Percentiles rank a stretch among this genome's conserved stretches.
Conservation (phyloP, 768 basidiomycete species). For the Pleurotus tuber-regium region DNA sequence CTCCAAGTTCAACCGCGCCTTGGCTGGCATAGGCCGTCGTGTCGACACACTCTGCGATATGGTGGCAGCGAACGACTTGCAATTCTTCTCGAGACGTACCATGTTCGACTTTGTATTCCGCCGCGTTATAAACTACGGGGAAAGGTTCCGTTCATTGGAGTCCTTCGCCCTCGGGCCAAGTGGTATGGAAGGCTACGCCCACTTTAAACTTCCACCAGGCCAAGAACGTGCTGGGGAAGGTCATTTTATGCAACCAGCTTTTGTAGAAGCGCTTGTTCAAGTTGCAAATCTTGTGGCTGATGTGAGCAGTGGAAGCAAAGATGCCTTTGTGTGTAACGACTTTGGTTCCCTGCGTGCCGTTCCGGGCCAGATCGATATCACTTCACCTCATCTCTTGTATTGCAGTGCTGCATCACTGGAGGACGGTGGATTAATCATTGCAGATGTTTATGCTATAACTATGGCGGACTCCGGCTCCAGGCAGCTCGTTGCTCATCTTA, state of each 20-base stretch:
- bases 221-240: background rate
- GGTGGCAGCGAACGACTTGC: background rate
- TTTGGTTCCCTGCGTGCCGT: background rate
- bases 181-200: background rate
- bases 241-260: background rate
- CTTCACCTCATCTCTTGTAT: background rate
- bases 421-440: background rate
- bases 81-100: background rate
- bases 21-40: background rate
- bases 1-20: background rate
- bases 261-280: background rate
- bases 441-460: background rate
- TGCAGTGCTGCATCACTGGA: background rate
- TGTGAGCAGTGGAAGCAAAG: background rate
- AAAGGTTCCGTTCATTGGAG: background rate
- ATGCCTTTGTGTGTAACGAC: background rate
- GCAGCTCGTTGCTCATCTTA: background rate
- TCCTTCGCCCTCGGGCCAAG: background rate
- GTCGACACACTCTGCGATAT: background rate
- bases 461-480: background rate
- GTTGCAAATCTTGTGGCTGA: background rate
- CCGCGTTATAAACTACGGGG: background rate
- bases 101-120: background rate
- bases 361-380: background rate
- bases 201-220: background rate